Base-by-base conservation (phyloP, 192 early-diverging fungal genomes). In the Paraglomus brasilianum region DNA sequence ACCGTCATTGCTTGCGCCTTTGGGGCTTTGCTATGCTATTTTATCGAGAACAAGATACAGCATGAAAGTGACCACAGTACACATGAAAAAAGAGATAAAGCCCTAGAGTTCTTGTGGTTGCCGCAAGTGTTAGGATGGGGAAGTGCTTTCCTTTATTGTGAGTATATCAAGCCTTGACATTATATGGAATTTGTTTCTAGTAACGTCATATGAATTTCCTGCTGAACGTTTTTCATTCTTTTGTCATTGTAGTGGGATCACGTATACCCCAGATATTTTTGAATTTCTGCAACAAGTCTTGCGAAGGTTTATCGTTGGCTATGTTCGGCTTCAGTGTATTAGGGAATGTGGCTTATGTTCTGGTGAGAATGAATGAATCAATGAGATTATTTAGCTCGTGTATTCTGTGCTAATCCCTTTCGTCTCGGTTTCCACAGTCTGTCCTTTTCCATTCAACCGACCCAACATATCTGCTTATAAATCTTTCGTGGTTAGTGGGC, bases 251-350 rank as follows among this genome's bases (percentile, higher is more conserved):
- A 68, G 81, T 89, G 13, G 79, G 85, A 22, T 83, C 86, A 5
- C 86, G 92, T 49, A 79, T 93, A 45, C 93, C 93, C 5, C 93
- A 95, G 69, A 91, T 95, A 39, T 81, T 89, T 55, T 86, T 89
- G 81, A 95, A 95, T 78, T 86, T 80, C 73, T 75, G 77, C 36
- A 81, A 82, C 45, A 83, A 87, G 74, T 86, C 83, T 10, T 88
- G 86, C 15, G 92, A 92, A 71, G 93, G 93, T 2, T 80, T 95
- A 47, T 88, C 87, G n/a, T 66, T 90, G 5, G 82, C 79, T 48
- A 93, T 95, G 91, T 95, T 95, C 78, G 66, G 85, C n/a, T 92
- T 90, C 77, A 85, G 86, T 19, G 87, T 92, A 39, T 58, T 93
- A 66, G 93, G 93, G 11, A 95, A 95, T 73, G 60, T 87, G 11